Evolutionary conservation across 768 basidiomycete genomes (phyloP).

Genomic region (Exidia glandulosa): DNA sequence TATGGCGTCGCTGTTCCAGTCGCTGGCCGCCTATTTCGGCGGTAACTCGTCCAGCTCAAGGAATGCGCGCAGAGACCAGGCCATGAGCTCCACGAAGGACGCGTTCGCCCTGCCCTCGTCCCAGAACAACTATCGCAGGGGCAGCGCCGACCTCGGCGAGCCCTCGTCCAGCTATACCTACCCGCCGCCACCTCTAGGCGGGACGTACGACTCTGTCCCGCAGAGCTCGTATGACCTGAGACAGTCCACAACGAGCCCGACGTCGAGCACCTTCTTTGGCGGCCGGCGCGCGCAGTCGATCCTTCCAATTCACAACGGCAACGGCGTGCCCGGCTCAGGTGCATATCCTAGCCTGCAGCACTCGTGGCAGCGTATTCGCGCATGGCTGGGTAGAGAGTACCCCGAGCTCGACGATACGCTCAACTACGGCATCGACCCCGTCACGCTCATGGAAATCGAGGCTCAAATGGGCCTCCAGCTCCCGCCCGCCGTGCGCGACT

Average conservation of each 20-base stretch:
- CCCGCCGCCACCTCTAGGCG: constrained; percentile 49
- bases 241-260: background rate
- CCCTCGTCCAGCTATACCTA: constrained; percentile 49
- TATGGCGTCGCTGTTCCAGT: constrained; percentile 3
- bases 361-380: constrained; percentile 76
- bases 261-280: background rate
- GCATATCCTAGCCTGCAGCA: constrained; percentile 67
- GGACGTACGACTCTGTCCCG: constrained; percentile 50
- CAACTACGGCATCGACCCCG: constrained; percentile 77
- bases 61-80: constrained; percentile 35
- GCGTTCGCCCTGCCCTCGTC: constrained; percentile 79
- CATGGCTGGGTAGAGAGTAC: constrained; percentile 78
- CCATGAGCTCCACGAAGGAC: constrained; percentile 71
- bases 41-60: background rate
- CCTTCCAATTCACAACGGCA: constrained; percentile 56
- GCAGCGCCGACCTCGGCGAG: constrained; percentile 29
- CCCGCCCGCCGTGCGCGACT: constrained; percentile 82
- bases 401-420: constrained; percentile 93
- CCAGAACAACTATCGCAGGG: constrained; percentile 36
- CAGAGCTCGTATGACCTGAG: constrained; percentile 31
- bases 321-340: constrained; percentile 35
- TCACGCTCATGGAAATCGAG: constrained; percentile 73
- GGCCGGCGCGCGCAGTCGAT: constrained; percentile 24
- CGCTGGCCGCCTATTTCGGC: constrained; percentile 7
- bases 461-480: constrained; percentile 74